Evolutionary conservation across 2,329 filamentous ascomycete genomes (phyloP), one percentile per base, ranked within the genome.

Genomic region (Penicillium vulpinum): DNA sequence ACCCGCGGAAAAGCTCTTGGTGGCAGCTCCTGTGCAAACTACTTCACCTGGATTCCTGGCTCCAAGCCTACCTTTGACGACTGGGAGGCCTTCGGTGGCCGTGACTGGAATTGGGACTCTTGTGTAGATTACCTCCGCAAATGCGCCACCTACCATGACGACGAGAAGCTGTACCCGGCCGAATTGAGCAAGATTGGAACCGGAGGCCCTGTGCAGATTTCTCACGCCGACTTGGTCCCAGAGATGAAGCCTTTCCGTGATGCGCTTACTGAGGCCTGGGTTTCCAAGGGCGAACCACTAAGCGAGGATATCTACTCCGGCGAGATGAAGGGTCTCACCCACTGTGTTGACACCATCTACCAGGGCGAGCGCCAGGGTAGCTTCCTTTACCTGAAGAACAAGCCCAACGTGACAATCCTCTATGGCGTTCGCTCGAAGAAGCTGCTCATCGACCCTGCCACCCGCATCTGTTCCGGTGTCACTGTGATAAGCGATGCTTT

Each of bases 21-120:
- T 33, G 84, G 85, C n/a, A 83, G 80, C 57, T 81, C 78, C 0
- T 81, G 75, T 26, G 67, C 84, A 38, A 88, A 88, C 72, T 88
- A 87, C 70, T 85, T 81, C 70, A 85, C 84, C 8, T 87, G 84
- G 84, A 75, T 86, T 9, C 82, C 78, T 1, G 84, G 84, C 2
- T 81, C 77, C 56, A 80, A 80, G 51, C 75, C 75, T 3, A 86
- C 83, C 0, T 87, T 83, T 61, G 81, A 80, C 61, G 68, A 73
- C 41, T 81, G 78, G 78, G 75, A 65, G 22, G 72, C 76, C 35
- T 79, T 70, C 58, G 77, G 78, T 43, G 76, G 75, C 2, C 58
- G 73, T 11, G 71, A 74, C 5, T 87, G 85, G 85, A 84, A 74
- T 0, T 86, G 82, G 80, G 77, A 84, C 1, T 73, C 67, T 7